Evolutionary conservation across 352 stramenopile genomes (phyloP).

Genomic region (Thraustochytrium striatum): DNA sequence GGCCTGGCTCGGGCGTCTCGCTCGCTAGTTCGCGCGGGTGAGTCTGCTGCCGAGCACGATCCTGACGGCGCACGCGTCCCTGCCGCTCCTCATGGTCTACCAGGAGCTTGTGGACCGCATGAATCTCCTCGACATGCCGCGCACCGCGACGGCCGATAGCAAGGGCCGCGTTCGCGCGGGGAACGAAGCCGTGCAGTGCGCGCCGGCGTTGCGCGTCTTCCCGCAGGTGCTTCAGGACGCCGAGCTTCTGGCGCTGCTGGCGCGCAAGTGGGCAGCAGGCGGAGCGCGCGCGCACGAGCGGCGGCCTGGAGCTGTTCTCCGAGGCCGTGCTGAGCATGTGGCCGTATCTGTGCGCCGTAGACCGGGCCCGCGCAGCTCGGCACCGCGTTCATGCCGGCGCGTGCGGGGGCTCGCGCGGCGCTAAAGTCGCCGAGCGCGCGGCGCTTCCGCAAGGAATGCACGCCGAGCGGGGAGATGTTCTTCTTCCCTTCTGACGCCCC

Average conservation of each 20-base stretch:
- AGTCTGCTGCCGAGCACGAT: not conserved
- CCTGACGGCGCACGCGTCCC: not conserved
- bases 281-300: not conserved
- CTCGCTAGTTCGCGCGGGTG: not conserved
- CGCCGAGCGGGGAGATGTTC: too few species aligned
- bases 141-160: not conserved
- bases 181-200: constrained; percentile 1
- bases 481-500: too few species aligned
- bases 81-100: constrained; percentile 5
- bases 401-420: too few species aligned
- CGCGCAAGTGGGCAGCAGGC: not conserved
- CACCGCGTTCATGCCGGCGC: too few species aligned
- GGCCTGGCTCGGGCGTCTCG: not conserved
- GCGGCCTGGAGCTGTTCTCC: not conserved
- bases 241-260: constrained; percentile 1
- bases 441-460: too few species aligned
- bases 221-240: constrained; percentile 25
- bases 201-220: constrained; percentile 28
- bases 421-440: too few species aligned
- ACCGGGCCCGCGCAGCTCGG: too few species aligned
- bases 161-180: not conserved
- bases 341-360: constrained; percentile 30
- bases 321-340: constrained; percentile 12
- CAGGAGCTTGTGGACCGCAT: not conserved
- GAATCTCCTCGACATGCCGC: not conserved